phyloP scores from a whole-genome alignment of 495 filamentous ascomycete genomes.

The Xylaria longipes region DNA sequence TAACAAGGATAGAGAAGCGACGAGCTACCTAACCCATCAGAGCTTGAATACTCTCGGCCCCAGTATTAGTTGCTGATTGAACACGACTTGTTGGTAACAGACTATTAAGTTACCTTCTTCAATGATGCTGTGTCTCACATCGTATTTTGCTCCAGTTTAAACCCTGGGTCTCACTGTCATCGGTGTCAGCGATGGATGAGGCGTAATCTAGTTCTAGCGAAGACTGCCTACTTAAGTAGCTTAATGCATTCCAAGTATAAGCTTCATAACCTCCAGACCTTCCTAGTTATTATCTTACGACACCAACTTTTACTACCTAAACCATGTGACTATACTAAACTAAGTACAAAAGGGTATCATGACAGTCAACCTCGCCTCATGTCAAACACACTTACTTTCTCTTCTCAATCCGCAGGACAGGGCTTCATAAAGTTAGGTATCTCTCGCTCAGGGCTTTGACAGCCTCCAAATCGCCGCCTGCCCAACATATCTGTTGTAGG shows the following conservation, averaged over 20 bases:
- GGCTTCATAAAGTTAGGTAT: slow-evolving; percentile 46
- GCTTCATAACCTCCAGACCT: neutral
- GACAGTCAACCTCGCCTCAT: neutral
- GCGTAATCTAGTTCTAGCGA: neutral
- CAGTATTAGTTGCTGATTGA: neutral
- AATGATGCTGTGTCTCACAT: neutral
- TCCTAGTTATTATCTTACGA: too few species aligned
- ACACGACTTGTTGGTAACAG: neutral
- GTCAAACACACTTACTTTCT: neutral
- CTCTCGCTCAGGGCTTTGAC: slow-evolving; percentile 65
- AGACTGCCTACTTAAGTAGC: too few species aligned
- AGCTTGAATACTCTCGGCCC: neutral
- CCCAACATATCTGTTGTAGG: slow-evolving; percentile 69
- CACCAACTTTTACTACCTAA: neutral
- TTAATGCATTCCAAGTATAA: too few species aligned
- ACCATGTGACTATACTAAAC: neutral
- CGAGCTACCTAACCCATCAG: neutral
- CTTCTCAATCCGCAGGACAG: neutral
- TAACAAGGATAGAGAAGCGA: neutral
- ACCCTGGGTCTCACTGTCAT: neutral
- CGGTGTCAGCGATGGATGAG: neutral
- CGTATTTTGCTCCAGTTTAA: neutral
- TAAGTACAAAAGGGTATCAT: slow-evolving; percentile 20
- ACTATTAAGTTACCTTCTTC: neutral
- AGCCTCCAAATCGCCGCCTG: slow-evolving; percentile 63